Base-by-base conservation (phyloP, 73 alveolate species). In the Symbiodinium natans region DNA sequence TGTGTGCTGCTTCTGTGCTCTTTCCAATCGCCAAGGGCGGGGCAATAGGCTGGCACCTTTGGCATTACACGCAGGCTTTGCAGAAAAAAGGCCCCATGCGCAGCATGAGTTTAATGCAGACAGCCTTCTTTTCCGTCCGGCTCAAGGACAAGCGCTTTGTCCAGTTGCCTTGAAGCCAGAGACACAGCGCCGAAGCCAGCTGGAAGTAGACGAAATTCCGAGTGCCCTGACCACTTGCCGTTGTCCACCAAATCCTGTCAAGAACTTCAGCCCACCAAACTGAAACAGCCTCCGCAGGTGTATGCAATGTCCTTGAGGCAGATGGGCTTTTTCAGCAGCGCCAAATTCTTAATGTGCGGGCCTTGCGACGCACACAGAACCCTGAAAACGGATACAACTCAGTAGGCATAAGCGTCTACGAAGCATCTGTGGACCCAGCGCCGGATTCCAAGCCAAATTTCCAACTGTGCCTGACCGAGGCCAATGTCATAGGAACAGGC, bases 101-200 rank as follows among this genome's bases (percentile, higher is more conserved):
- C n/a, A n/a, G n/a, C n/a, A n/a, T n/a, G 33, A 3, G 19, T 31
- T 36, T 23, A 15, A 0, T 31, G 38, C 54, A 0, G 54, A 4
- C 27, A 6, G 86, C 95, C 95, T 88, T 88, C 95, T 73, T 88
- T 88, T 0, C 73, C 42, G 27, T 88, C 95, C 63, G 15, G 39
- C 41, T 88, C 95, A 1, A 88, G 73, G 27, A 82, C 38, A 5
- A 88, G 34, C 25, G 95, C 95, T 83, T 88, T 88, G 86, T 88
- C 95, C 31, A 88, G 86, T 48, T 88, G 95, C 95, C 94, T 87
- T 34, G 80, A 31, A 9, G 80, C n/a, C n/a, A n/a, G n/a, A n/a
- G n/a, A n/a, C n/a, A n/a, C n/a, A n/a, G n/a, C n/a, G n/a, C n/a
- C n/a, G n/a, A n/a, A n/a, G n/a, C n/a, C n/a, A n/a, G n/a, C n/a